phyloP scores from a whole-genome alignment of 1,284 basidiomycete species.

The Rhodotorula sp. region DNA sequence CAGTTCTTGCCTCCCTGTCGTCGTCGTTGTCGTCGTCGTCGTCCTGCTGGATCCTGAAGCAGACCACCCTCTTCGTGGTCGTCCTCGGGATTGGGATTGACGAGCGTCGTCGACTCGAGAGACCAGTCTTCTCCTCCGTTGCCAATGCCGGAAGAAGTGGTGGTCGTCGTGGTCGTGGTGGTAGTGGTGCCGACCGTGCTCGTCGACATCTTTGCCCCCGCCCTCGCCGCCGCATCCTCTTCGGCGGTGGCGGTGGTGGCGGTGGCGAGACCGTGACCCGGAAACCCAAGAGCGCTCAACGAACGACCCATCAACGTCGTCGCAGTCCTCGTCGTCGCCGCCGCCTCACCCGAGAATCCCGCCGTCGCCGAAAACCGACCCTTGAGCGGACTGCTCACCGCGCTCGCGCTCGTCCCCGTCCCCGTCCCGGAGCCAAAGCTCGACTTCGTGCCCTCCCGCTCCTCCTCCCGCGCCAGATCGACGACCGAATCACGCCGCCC shows the following conservation, averaged over 20 bases:
- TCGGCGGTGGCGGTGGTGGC: not conserved
- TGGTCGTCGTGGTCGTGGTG: not conserved
- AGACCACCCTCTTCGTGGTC: no score
- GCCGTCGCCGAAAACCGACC: not conserved
- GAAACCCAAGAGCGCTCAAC: not conserved
- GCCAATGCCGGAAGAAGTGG: not conserved
- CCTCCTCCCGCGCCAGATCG: no score
- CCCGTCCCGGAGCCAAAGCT: not conserved
- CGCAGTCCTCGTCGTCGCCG: not conserved
- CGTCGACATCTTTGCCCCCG: not conserved
- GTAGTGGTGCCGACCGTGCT: not conserved
- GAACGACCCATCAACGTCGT: not conserved
- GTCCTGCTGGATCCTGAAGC: not conserved
- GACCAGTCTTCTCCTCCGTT: not conserved
- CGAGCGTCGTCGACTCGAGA: constrained; percentile 8
- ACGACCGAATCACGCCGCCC: no score
- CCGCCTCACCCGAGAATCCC: no score
- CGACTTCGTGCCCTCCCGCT: not conserved
- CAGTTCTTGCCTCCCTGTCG: not conserved
- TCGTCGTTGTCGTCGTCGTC: no score
- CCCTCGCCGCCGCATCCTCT: not conserved
- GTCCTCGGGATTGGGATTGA: not conserved
- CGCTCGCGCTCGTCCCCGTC: not conserved
- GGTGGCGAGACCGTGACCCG: not conserved
- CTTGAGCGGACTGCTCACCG: not conserved